phyloP scores from a whole-genome alignment of 352 stramenopile species.

The Globisporangium orthogonon region DNA sequence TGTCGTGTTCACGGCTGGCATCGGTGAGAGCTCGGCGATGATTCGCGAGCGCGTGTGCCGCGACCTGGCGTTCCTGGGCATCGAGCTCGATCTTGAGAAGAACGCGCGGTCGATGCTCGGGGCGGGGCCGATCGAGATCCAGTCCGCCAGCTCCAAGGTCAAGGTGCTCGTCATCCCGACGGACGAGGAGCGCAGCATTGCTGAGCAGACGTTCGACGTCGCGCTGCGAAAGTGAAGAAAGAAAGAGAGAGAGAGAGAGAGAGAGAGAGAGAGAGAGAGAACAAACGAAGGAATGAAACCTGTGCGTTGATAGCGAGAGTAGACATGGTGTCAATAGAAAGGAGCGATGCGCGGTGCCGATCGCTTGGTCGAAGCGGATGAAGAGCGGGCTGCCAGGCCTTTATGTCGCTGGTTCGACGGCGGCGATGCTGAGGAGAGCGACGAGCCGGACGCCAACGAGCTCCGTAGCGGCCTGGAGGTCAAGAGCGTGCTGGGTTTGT shows the following conservation, averaged over 20 bases:
- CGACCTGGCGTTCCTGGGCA: slow-evolving; percentile 56
- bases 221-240: slow-evolving; percentile 30
- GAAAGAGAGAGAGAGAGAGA: background rate
- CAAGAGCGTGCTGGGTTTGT: slow-evolving; percentile 4
- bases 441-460: slow-evolving; percentile 6
- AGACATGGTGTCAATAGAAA: background rate
- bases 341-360: background rate
- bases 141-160: slow-evolving; percentile 34
- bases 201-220: slow-evolving; percentile 73
- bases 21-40: slow-evolving; percentile 81
- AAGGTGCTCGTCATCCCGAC: slow-evolving; percentile 85
- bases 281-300: background rate
- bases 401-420: background rate
- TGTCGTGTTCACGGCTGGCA: slow-evolving; percentile 88
- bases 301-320: background rate
- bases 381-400: background rate
- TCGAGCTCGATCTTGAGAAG: slow-evolving; percentile 65
- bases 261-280: background rate
- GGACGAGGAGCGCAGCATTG: slow-evolving; percentile 89
- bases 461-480: slow-evolving; percentile 2
- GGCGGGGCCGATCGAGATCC: slow-evolving; percentile 52
- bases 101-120: slow-evolving; percentile 65
- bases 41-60: slow-evolving; percentile 67
- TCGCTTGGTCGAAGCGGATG: background rate
- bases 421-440: background rate